phyloP scores from a whole-genome alignment of 257 asterid genomes.

The Solanum tacnaense region DNA sequence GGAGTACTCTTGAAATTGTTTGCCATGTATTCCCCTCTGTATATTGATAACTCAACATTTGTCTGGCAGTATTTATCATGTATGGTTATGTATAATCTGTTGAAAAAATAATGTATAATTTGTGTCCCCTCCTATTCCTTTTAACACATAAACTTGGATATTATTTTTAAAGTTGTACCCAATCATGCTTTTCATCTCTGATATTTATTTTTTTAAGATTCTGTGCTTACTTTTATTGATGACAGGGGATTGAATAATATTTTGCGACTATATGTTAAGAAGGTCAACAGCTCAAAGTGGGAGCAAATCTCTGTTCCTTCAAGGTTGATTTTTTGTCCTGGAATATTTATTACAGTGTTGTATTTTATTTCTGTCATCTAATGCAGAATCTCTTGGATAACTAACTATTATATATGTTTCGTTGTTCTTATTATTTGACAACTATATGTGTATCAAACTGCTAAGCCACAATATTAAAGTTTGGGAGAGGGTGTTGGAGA shows the following conservation, averaged over 20 bases:
- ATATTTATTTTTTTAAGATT: not conserved
- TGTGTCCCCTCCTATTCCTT: not conserved
- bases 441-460: not conserved
- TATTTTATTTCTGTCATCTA: not conserved
- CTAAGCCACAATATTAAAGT: not conserved
- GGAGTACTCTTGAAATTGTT: not conserved
- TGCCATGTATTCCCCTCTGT: not conserved
- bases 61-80: not conserved
- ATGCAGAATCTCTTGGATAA: not conserved
- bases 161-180: not conserved
- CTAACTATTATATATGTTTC: not conserved
- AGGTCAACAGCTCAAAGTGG: slow-evolving; percentile 75
- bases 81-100: not conserved
- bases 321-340: slow-evolving; percentile 35
- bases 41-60: not conserved
- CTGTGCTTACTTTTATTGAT: not conserved
- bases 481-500: not conserved
- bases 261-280: slow-evolving; percentile 73
- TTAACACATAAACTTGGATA: not conserved
- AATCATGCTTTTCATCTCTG: not conserved
- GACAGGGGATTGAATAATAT: slow-evolving; percentile 93
- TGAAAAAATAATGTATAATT: not conserved
- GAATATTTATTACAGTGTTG: not conserved
- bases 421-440: not conserved
- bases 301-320: slow-evolving; percentile 77